phyloP scores from a whole-genome alignment of 768 basidiomycete genomes.

The Trametes meyenii region DNA sequence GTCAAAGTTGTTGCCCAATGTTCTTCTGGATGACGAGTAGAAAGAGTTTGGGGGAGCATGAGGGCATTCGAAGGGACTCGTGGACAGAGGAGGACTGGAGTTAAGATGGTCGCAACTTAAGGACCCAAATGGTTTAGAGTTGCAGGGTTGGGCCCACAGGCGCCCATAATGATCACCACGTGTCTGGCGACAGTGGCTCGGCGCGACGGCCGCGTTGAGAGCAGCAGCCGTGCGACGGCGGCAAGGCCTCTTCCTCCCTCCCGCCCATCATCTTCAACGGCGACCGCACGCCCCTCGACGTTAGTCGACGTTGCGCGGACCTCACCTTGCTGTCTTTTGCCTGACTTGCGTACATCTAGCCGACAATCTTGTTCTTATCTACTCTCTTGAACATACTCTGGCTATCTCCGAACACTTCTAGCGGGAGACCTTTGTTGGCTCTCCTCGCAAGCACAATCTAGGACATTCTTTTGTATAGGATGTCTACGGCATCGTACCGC shows the following conservation, averaged over 20 bases:
- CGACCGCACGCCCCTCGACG: constrained; percentile 8
- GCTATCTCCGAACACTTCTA: constrained; percentile 17
- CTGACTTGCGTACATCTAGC: constrained; percentile 10
- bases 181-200: constrained; percentile 18
- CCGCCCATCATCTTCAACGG: constrained; percentile 7
- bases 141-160: constrained; percentile 10
- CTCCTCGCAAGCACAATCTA: constrained; percentile 2
- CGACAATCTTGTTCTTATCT: constrained; percentile 18
- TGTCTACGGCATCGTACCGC: constrained; percentile 66
- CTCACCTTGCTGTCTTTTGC: background rate
- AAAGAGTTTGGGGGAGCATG: too few relatives aligned
- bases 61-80: too few relatives aligned
- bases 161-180: constrained; percentile 20
- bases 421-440: constrained; percentile 16
- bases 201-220: constrained; percentile 24
- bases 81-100: background rate
- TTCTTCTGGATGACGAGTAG: too few relatives aligned
- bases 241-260: background rate
- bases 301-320: constrained; percentile 2
- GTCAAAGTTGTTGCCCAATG: too few relatives aligned
- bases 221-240: constrained; percentile 17
- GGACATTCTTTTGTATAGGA: constrained; percentile 31
- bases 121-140: background rate
- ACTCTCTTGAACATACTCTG: constrained; percentile 12
- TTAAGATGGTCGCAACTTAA: background rate